These are phyloP conservation scores for Meira nashicola DNA, from an alignment of 1,284 basidiomycete genomes.

Conservation along the genomic window DNA sequence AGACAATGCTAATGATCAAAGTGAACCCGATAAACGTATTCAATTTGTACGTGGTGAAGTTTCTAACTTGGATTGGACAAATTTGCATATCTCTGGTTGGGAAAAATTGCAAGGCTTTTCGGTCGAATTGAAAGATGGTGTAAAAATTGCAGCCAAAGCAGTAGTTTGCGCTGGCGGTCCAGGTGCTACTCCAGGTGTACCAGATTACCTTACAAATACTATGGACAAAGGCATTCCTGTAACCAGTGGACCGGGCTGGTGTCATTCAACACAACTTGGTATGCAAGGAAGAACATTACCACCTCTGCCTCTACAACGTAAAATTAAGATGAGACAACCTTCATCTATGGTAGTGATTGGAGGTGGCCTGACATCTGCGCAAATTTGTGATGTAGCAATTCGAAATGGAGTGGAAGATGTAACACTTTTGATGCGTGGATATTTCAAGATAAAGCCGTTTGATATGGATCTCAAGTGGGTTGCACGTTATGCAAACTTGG, in stretches of 20 bases:
- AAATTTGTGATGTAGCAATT: conserved; percentile 49
- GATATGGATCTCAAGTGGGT: conserved; percentile 49
- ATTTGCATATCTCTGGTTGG: conserved; percentile 15
- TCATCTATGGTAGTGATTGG: conserved; percentile 49
- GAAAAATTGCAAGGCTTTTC: conserved; percentile 13
- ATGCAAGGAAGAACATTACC: conserved; percentile 25
- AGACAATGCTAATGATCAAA: no score
- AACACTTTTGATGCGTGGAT: conserved; percentile 44
- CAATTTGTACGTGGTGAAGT: conserved; percentile 13
- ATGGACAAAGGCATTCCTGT: neutral
- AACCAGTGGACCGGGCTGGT: conserved; percentile 37
- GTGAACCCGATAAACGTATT: conserved; percentile 16
- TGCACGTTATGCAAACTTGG: conserved; percentile 41
- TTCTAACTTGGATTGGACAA: conserved; percentile 12
- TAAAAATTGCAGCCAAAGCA: conserved; percentile 19
- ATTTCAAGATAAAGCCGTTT: conserved; percentile 51
- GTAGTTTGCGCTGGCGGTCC: conserved; percentile 51
- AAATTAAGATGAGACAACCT: neutral
- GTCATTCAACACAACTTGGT: conserved; percentile 48
- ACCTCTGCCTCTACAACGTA: neutral
- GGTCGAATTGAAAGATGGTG: conserved; percentile 14
- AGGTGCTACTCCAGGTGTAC: conserved; percentile 41
- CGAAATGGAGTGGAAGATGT: conserved; percentile 43
- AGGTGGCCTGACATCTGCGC: conserved; percentile 54
- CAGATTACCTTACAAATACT: conserved; percentile 18